Percentiles rank a stretch among this genome's conserved stretches.
phyloP scores from a whole-genome alignment of 2,329 filamentous ascomycete genomes.

The Bipolaris cookei region DNA sequence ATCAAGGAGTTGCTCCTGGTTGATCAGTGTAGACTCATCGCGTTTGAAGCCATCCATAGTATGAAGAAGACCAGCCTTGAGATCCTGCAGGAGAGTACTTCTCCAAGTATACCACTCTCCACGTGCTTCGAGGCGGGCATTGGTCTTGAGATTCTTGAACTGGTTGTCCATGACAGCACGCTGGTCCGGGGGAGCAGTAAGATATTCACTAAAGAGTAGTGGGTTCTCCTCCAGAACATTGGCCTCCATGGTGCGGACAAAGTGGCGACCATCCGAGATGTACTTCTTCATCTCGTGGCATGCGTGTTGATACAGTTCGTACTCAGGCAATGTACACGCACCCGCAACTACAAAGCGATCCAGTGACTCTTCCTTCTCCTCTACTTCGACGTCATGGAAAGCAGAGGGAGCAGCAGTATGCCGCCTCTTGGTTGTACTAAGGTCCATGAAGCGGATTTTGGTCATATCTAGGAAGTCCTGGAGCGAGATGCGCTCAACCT shows the following conservation, averaged over 20 bases:
- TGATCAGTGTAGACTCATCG: constrained; percentile 71
- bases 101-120: constrained; percentile 99
- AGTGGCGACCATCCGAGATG: constrained; percentile 88
- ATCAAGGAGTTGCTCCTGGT: constrained; percentile 73
- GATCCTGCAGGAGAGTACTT: constrained; percentile 80
- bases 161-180: constrained; percentile 91
- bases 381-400: constrained; percentile 46
- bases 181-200: constrained; percentile 81
- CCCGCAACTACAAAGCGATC: constrained; percentile 86
- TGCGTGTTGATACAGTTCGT: constrained; percentile 93
- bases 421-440: constrained; percentile 92
- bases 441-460: constrained; percentile 96
- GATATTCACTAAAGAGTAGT: constrained; percentile 88
- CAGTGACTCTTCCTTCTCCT: constrained; percentile 61
- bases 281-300: constrained; percentile 97
- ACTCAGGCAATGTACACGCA: constrained; percentile 88
- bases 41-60: constrained; percentile 77
- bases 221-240: constrained; percentile 92
- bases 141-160: constrained; percentile 95
- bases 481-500: constrained; percentile 73
- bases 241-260: constrained; percentile 87
- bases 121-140: constrained; percentile 87
- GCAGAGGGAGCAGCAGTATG: constrained; percentile 68
- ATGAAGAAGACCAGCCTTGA: constrained; percentile 79
- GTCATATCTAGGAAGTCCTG: constrained; percentile 95